phyloP scores from a whole-genome alignment of 768 basidiomycete genomes.

The Suillus subalutaceus region DNA sequence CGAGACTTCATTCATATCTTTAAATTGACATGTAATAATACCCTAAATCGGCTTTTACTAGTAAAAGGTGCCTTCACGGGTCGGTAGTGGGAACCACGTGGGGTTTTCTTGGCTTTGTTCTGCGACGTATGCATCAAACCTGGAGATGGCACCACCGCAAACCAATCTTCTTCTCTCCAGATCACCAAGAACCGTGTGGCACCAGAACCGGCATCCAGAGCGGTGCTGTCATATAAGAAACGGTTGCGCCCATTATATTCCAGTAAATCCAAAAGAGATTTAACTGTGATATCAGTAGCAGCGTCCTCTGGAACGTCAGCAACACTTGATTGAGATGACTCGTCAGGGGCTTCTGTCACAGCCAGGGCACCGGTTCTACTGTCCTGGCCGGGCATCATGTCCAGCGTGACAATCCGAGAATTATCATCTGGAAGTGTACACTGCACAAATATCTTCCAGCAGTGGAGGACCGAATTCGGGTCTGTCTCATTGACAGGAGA shows the following conservation, averaged over 20 bases:
- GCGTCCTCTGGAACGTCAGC: not conserved
- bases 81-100: constrained; percentile 1
- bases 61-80: constrained; percentile 1
- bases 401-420: not conserved
- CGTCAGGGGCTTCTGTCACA: not conserved
- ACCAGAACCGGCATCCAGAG: not conserved
- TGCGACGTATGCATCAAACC: constrained; percentile 4
- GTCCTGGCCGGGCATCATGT: constrained; percentile 1
- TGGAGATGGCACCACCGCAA: not conserved
- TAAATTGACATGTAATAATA: not conserved
- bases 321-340: not conserved
- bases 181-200: not conserved
- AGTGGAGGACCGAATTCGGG: constrained; percentile 4
- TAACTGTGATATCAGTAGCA: not conserved
- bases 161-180: not conserved
- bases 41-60: not conserved
- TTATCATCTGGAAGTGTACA: not conserved
- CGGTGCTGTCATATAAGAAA: not conserved
- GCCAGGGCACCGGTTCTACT: not conserved
- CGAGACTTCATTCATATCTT: not conserved
- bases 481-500: constrained; percentile 1
- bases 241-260: not conserved
- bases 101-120: not conserved
- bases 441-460: constrained; percentile 1
- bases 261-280: constrained; percentile 2